These are phyloP conservation scores for Bacidia gigantensis DNA, from an alignment of 495 filamentous ascomycete genomes.

Conservation along the genomic window DNA sequence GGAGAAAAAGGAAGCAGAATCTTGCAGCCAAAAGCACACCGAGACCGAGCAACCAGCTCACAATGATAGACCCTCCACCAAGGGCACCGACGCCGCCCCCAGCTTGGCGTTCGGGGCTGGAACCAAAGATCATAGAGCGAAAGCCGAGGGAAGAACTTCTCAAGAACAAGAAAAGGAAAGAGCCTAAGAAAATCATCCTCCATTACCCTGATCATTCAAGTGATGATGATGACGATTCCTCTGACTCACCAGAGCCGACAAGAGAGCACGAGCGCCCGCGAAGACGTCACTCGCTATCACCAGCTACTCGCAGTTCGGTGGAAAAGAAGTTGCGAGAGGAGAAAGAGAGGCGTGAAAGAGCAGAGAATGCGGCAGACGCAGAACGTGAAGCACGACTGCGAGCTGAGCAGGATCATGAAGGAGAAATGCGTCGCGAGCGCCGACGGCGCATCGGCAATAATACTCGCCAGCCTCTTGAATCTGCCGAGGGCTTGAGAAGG, in stretches of 20 bases:
- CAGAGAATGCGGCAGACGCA: neutral
- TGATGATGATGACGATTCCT: constrained; percentile 2
- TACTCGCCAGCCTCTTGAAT: neutral
- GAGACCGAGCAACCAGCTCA: neutral
- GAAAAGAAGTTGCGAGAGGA: neutral
- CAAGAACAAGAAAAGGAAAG: neutral
- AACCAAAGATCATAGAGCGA: constrained; percentile 1
- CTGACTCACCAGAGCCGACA: constrained; percentile 4
- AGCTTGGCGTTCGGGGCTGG: neutral
- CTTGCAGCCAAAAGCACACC: neutral
- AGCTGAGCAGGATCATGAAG: neutral
- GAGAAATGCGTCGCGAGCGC: constrained; percentile 1
- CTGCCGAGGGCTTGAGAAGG: neutral
- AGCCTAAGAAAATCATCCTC: neutral
- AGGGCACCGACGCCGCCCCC: constrained; percentile 10
- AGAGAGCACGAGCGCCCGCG: constrained; percentile 4
- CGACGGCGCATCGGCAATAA: neutral
- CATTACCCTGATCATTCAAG: neutral
- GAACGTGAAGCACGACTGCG: constrained; percentile 11
- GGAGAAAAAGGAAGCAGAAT: constrained; percentile 2
- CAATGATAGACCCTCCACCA: neutral
- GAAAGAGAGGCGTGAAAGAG: neutral
- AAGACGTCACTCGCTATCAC: constrained; percentile 5
- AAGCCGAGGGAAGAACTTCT: neutral
- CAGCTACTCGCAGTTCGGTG: neutral